These are phyloP conservation scores for Colletotrichum endophyticum DNA, from an alignment of 2,329 filamentous ascomycete genomes.

Conservation along the genomic window DNA sequence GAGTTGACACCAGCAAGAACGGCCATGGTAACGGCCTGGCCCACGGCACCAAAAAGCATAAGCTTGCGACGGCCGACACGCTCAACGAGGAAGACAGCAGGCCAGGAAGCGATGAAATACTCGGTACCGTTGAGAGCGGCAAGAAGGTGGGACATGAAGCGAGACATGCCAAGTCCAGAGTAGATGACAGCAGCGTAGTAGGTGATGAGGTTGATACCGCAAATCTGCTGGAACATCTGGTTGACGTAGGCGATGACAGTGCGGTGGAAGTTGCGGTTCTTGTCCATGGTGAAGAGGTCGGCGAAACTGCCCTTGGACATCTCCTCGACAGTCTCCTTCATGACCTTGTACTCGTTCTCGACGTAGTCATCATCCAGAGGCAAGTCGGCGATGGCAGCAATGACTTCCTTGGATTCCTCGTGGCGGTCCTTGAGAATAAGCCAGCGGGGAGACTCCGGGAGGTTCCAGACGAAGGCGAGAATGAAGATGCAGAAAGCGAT, in stretches of 20 bases:
- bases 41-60: conserved; percentile 73
- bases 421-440: conserved; percentile 42
- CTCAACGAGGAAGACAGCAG: conserved; percentile 66
- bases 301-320: conserved; percentile 54
- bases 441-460: conserved; percentile 60
- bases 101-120: conserved; percentile 60
- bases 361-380: conserved; percentile 56
- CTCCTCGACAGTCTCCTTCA: conserved; percentile 72
- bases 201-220: conserved; percentile 32
- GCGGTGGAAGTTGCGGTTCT: conserved; percentile 61
- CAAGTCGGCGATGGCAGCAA: conserved; percentile 43
- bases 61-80: conserved; percentile 70
- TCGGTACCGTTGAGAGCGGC: conserved; percentile 59
- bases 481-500: conserved; percentile 65
- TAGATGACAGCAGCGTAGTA: conserved; percentile 27
- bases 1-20: conserved; percentile 55
- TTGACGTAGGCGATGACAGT: conserved; percentile 60
- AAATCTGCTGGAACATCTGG: conserved; percentile 56
- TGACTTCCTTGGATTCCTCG: conserved; percentile 46
- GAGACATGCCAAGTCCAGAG: conserved; percentile 54
- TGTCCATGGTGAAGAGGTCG: conserved; percentile 64
- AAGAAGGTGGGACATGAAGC: conserved; percentile 61
- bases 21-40: conserved; percentile 70
- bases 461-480: conserved; percentile 52
- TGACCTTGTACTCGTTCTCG: conserved; percentile 54